Conservation (phyloP, 345 rosid genomes). For the Durio zibethinus region DNA sequence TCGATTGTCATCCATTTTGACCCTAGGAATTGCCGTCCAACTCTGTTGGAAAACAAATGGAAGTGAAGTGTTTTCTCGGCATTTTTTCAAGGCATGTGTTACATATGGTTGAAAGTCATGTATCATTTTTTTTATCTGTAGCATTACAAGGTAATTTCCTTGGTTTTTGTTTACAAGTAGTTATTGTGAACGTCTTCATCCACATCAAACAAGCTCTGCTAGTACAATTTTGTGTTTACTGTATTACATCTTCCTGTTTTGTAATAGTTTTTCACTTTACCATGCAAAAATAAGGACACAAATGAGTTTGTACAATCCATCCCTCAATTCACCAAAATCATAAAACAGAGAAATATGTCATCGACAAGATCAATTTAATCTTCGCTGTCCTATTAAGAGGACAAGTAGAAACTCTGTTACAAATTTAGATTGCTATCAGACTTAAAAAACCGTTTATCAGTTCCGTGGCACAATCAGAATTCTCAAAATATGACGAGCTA, state of each 20-base stretch:
- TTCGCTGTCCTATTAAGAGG: background rate
- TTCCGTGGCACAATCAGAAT: background rate
- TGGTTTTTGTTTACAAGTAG: background rate
- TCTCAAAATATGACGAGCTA: background rate
- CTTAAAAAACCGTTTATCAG: background rate
- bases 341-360: background rate
- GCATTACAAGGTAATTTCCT: background rate
- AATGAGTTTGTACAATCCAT: background rate
- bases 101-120: too few species aligned
- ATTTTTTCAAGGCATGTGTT: background rate
- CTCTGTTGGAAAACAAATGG: background rate
- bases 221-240: too few species aligned
- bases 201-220: too few species aligned
- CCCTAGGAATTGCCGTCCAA: background rate
- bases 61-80: background rate
- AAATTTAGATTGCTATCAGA: background rate
- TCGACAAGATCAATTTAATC: background rate
- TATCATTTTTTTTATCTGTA: too few species aligned
- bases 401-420: background rate
- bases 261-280: background rate
- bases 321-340: background rate
- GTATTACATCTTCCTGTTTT: background rate
- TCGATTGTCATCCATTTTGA: background rate
- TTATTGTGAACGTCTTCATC: background rate
- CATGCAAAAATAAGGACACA: background rate